Evolutionary conservation across 202 grass and related monocot species (phyloP).

Genomic region (Digitaria exilis): DNA sequence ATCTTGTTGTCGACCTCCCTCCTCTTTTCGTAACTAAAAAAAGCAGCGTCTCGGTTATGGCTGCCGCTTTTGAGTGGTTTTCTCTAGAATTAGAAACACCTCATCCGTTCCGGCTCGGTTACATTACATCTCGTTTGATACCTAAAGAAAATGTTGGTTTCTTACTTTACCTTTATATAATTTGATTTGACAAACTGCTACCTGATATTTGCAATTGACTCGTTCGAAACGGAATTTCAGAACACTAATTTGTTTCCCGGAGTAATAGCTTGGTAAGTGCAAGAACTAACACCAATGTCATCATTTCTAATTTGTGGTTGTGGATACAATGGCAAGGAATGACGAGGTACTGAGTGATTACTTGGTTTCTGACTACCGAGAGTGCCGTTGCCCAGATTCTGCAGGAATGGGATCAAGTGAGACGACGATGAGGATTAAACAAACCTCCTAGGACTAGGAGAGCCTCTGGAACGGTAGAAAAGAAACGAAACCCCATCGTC

Average conservation of each 20-base stretch:
- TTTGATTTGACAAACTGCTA: no score
- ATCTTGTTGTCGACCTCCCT: constrained; percentile 16
- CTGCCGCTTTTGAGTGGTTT: background rate
- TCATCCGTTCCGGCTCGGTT: background rate
- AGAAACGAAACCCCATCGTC: background rate
- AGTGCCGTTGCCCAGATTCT: constrained; percentile 33
- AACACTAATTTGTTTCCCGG: no score
- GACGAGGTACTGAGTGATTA: no score
- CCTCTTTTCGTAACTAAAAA: background rate
- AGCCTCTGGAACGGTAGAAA: background rate
- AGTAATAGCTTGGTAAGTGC: no score
- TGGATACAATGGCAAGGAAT: no score
- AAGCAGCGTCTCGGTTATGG: background rate
- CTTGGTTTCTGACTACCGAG: background rate
- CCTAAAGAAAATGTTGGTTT: no score
- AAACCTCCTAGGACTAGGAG: background rate
- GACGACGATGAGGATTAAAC: constrained; percentile 15
- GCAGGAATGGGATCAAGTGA: background rate
- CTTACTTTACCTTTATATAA: no score
- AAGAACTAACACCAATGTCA: background rate
- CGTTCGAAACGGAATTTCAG: no score
- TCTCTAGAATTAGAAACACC: background rate
- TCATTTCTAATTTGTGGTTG: no score
- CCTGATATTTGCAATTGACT: no score
- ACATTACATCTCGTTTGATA: no score